A percentile compares a stretch with the other conserved stretches of the same genome.
Evolutionary conservation across 352 stramenopile species (phyloP).

Genomic region (Globisporangium perplexum): DNA sequence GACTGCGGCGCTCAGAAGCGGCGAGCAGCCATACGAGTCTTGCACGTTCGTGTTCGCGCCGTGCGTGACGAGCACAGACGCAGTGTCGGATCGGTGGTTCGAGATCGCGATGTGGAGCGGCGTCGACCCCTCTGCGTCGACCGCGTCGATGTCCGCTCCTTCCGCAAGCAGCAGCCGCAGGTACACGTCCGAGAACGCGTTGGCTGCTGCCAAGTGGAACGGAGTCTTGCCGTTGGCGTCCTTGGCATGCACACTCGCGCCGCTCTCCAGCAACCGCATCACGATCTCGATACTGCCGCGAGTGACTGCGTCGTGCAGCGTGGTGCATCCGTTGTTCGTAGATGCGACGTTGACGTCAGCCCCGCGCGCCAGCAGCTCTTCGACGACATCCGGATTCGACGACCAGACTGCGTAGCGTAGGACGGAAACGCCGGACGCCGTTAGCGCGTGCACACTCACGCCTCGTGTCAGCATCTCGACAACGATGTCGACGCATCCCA

Average conservation of each 20-base stretch:
- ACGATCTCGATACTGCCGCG: not conserved
- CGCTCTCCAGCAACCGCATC: not conserved
- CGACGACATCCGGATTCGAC: not conserved
- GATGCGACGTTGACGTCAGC: not conserved
- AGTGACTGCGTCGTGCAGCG: not conserved
- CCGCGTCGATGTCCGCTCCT: not conserved
- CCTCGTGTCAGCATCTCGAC: not conserved
- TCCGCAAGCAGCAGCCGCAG: not conserved
- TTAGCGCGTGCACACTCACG: not conserved
- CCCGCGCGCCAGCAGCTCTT: not conserved
- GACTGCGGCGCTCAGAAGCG: no score
- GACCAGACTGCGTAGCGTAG: not conserved
- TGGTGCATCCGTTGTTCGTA: not conserved
- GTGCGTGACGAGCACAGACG: no score
- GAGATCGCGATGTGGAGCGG: no score
- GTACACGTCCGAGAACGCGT: not conserved
- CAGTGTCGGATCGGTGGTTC: no score
- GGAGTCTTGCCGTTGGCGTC: not conserved
- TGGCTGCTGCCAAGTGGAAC: not conserved
- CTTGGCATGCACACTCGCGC: not conserved
- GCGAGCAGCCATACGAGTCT: no score
- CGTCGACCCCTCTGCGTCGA: no score
- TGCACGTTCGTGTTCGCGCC: no score
- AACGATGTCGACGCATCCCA: not conserved
- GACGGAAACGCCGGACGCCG: not conserved